These are phyloP conservation scores for Alternaria sp. DNA, from an alignment of 2,329 filamentous ascomycete species.

Conservation along the genomic window DNA sequence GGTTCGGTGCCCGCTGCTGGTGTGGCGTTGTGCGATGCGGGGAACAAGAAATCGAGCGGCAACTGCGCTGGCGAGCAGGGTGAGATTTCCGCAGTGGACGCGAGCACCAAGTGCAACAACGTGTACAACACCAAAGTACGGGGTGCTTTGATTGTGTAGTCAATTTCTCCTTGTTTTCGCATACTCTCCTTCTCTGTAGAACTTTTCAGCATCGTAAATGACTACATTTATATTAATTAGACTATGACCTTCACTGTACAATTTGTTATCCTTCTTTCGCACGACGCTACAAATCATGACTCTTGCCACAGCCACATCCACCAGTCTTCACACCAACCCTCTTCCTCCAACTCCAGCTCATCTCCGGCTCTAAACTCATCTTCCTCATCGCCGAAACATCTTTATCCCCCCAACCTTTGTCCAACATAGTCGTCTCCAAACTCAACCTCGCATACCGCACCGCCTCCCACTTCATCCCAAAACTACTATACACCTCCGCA, in stretches of 20 bases:
- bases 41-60: slow-evolving; percentile 19
- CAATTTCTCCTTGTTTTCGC: neutral
- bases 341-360: slow-evolving; percentile 49
- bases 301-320: slow-evolving; percentile 30
- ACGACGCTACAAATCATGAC: neutral
- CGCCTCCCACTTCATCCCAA: slow-evolving; percentile 43
- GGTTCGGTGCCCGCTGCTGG: slow-evolving; percentile 26
- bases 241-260: neutral
- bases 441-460: slow-evolving; percentile 43
- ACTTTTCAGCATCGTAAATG: slow-evolving; percentile 1
- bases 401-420: slow-evolving; percentile 42
- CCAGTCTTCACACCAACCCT: slow-evolving; percentile 33
- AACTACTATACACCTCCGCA: slow-evolving; percentile 52
- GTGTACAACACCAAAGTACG: slow-evolving; percentile 35
- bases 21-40: slow-evolving; percentile 23
- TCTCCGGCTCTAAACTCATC: slow-evolving; percentile 39
- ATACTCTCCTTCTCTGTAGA: neutral
- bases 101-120: slow-evolving; percentile 37
- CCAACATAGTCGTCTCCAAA: slow-evolving; percentile 38
- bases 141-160: neutral
- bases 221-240: slow-evolving; percentile 2
- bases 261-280: neutral
- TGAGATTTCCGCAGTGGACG: slow-evolving; percentile 26
- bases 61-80: slow-evolving; percentile 35
- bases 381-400: slow-evolving; percentile 41